Conservation (phyloP, 1,139 yeast genomes). For the Saccharomyces hybrid region DNA sequence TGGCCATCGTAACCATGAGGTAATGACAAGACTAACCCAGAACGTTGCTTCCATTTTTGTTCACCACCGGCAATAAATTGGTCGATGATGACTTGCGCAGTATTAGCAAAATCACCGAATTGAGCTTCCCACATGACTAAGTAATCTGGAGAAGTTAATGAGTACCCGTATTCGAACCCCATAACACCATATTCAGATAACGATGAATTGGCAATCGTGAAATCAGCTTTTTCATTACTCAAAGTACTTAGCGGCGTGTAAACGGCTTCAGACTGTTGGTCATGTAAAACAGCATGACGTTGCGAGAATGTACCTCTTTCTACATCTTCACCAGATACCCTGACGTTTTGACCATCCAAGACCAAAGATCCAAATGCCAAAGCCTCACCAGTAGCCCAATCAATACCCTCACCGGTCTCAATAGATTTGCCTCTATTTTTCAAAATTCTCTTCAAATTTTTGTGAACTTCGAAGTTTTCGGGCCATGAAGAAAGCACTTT, state of each 20-base stretch:
- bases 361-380: constrained; percentile 91
- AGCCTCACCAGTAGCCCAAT: constrained; percentile 99
- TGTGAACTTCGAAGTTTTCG: constrained; percentile 80
- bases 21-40: constrained; percentile 87
- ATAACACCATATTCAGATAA: constrained; percentile 97
- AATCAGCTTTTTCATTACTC: constrained; percentile 75
- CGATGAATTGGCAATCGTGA: constrained; percentile 89
- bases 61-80: constrained; percentile 97
- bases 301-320: constrained; percentile 99
- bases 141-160: constrained; percentile 94
- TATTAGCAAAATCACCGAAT: constrained; percentile 99
- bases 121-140: constrained; percentile 99
- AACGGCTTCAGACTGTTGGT: constrained; percentile 76
- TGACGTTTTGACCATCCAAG: constrained; percentile 90
- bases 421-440: constrained; percentile 79
- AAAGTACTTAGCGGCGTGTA: constrained; percentile 81
- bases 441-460: constrained; percentile 91
- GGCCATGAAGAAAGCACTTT: constrained; percentile 75
- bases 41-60: constrained; percentile 97
- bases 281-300: constrained; percentile 97
- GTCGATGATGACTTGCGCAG: constrained; percentile 95
- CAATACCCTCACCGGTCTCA: constrained; percentile 88
- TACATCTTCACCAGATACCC: constrained; percentile 98
- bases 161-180: constrained; percentile 99
- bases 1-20: constrained; percentile 99